Evolutionary conservation across 139 green algal genomes (phyloP), one percentile per base, ranked within the genome.

Genomic region (Chlorella sp.): DNA sequence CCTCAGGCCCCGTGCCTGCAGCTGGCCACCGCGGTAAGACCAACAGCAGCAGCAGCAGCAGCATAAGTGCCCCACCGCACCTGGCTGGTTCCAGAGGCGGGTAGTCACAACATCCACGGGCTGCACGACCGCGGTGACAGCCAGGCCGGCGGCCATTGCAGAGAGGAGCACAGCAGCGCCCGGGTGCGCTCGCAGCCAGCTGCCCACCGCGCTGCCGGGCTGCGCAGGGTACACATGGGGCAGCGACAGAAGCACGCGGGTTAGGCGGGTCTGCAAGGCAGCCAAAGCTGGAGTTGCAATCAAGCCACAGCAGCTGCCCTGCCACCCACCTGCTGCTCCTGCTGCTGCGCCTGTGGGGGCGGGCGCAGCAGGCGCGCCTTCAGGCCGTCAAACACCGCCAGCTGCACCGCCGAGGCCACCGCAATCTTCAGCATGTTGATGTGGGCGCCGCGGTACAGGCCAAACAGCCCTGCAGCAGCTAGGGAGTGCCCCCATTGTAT

Each of bases 71-170:
- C n/a, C n/a, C n/a, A 21, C 36, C 68, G 30, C 44, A 79, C 72
- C 44, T 41, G 79, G 79, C 79, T 84, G 79, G 79, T 84, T 84
- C 79, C 79, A 84, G 15, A 84, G 41, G 30, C 79, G 64, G 7
- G 79, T 84, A 28, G 38, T 84, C 6, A 84, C 44, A 1, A 84
- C 79, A 47, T 84, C 79, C 41, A 84, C 44, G 11, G 79, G 79
- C 32, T 74, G 41, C n/a, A 84, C 44, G 13, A 64, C 64, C 4
- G 64, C 79, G 15, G 79, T 84, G n/a, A 84, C 79, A 47, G 79
- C 79, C 79, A 84, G 41, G 9, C 79, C 79, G 6, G 79, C 79
- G 44, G 44, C 36, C 79, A 84, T 67, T 18, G 79, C 64, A 17
- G 79, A 67, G 4, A 30, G 41, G 15, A 76, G 32, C 32, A 68